A percentile compares a stretch with the other conserved stretches of the same genome.
Conservation (phyloP, 306 rosid species). For the Prunus fruticosa region DNA sequence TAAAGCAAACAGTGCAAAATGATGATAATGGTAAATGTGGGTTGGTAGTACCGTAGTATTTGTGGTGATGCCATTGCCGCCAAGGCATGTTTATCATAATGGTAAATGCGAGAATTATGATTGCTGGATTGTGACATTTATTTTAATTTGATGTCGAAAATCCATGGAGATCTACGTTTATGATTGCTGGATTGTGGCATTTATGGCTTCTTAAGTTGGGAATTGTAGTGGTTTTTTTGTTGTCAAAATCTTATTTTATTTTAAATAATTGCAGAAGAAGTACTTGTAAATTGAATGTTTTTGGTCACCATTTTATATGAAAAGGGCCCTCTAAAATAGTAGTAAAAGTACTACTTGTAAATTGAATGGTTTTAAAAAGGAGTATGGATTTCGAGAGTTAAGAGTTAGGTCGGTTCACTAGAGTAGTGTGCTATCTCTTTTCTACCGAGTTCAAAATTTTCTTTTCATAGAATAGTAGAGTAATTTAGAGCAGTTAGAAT, state of each 20-base stretch:
- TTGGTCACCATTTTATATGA: too few relatives aligned
- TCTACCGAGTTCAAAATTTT: too few relatives aligned
- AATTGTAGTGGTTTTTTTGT: too few relatives aligned
- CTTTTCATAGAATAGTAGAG: too few relatives aligned
- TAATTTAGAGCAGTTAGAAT: too few relatives aligned
- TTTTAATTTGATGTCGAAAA: background rate
- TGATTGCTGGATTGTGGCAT: background rate
- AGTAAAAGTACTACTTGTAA: too few relatives aligned
- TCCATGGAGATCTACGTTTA: background rate
- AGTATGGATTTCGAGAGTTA: too few relatives aligned
- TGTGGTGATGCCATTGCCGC: background rate
- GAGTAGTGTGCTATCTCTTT: too few relatives aligned
- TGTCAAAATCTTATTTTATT: too few relatives aligned
- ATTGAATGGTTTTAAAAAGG: too few relatives aligned
- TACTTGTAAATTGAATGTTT: background rate
- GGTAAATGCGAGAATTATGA: background rate
- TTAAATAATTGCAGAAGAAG: background rate
- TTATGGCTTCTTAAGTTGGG: background rate
- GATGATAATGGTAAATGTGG: background rate
- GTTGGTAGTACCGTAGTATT: slow-evolving; percentile 13
- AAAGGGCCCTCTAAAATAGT: too few relatives aligned
- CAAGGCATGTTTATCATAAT: background rate
- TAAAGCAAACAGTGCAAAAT: background rate
- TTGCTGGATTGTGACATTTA: background rate
- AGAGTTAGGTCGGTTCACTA: too few relatives aligned